Evolutionary conservation across 1,284 basidiomycete species (phyloP).

Genomic region (Marasmius oreades): DNA sequence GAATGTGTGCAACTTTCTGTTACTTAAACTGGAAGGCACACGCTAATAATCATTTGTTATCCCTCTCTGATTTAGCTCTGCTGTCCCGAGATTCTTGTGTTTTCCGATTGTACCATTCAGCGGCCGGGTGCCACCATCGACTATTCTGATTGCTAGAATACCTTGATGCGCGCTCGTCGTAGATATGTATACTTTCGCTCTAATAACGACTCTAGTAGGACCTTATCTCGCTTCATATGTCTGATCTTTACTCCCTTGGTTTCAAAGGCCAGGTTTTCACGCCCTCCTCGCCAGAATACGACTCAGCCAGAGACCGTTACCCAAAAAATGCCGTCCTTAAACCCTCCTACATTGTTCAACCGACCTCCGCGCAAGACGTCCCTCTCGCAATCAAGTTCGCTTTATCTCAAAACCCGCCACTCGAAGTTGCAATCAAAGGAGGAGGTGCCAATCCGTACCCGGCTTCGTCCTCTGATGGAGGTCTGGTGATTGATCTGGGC

Average conservation of each 20-base stretch:
- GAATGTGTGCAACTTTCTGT: too few relatives aligned
- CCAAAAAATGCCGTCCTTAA: background rate
- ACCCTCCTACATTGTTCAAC: background rate
- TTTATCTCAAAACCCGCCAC: background rate
- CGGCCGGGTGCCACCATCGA: too few relatives aligned
- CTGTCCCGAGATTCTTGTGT: too few relatives aligned
- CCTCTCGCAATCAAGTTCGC: background rate
- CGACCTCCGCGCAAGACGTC: background rate
- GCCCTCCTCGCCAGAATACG: background rate
- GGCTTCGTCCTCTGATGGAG: background rate
- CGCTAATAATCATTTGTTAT: too few relatives aligned
- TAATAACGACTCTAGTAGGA: too few relatives aligned
- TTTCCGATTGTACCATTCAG: too few relatives aligned
- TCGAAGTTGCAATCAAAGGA: conserved; percentile 1
- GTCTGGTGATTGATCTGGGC: conserved; percentile 5
- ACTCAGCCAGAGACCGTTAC: background rate
- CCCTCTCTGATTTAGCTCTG: too few relatives aligned
- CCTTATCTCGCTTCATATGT: too few relatives aligned
- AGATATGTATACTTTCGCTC: too few relatives aligned
- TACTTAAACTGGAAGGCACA: too few relatives aligned
- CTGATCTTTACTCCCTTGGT: background rate
- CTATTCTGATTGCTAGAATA: too few relatives aligned
- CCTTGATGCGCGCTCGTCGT: too few relatives aligned
- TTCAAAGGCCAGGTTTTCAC: background rate
- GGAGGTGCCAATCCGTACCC: background rate